Conservation (phyloP, 106 monocot genomes). For the Dendrobium chrysotoxum region DNA sequence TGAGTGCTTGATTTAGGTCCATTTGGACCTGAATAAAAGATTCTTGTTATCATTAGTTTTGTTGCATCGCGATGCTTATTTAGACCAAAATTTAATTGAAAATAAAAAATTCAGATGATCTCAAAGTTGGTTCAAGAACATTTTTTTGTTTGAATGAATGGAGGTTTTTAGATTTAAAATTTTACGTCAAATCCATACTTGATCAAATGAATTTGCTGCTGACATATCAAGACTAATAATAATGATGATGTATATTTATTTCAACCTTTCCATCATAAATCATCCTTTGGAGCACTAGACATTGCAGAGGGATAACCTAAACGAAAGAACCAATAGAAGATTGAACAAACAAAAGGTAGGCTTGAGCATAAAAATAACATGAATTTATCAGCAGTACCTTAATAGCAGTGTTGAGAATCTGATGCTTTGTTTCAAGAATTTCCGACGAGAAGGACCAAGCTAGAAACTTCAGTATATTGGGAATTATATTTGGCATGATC, state of each 20-base stretch:
- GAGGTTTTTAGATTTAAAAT: too few relatives aligned
- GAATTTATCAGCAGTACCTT: conserved; percentile 44
- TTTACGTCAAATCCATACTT: too few relatives aligned
- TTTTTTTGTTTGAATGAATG: too few relatives aligned
- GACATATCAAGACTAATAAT: neutral
- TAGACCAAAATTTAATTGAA: too few relatives aligned
- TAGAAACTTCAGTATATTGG: conserved; percentile 63
- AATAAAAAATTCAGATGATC: too few relatives aligned
- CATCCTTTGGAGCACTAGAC: neutral
- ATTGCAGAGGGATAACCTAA: neutral
- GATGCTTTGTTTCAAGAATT: conserved; percentile 80
- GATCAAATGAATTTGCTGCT: too few relatives aligned
- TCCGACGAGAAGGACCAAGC: conserved; percentile 68
- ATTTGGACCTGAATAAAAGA: too few relatives aligned
- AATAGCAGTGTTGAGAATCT: conserved; percentile 72
- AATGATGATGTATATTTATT: neutral
- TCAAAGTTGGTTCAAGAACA: too few relatives aligned
- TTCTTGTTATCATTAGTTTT: too few relatives aligned
- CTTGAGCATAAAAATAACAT: neutral
- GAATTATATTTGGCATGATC: conserved; percentile 52
- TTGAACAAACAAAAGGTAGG: neutral
- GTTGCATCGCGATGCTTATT: too few relatives aligned
- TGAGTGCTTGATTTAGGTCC: too few relatives aligned
- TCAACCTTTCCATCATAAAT: neutral
- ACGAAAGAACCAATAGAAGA: neutral